Evolutionary conservation across 1,284 basidiomycete genomes (phyloP).

Genomic region (Coriolopsis trogii): DNA sequence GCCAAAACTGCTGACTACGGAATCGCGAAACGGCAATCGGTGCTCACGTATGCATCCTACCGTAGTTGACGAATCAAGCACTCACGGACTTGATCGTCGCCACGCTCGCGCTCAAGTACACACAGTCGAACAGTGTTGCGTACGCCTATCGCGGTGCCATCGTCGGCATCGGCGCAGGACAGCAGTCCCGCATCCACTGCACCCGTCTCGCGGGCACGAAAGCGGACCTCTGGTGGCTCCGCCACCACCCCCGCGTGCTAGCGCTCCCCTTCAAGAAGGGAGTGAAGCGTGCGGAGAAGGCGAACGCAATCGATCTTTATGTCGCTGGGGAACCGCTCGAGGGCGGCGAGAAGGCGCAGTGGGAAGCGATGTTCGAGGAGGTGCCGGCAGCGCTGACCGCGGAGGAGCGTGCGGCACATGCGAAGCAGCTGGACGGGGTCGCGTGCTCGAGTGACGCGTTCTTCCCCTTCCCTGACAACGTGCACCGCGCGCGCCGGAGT

Average conservation of each 20-base stretch:
- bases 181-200: slow-evolving; percentile 99
- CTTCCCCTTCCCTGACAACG: slow-evolving; percentile 99
- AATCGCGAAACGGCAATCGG: background rate
- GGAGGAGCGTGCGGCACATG: slow-evolving; percentile 79
- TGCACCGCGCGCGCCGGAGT: slow-evolving; percentile 89
- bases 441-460: slow-evolving; percentile 96
- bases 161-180: slow-evolving; percentile 96
- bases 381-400: slow-evolving; percentile 70
- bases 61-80: slow-evolving; percentile 78
- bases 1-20: no score
- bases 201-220: slow-evolving; percentile 97
- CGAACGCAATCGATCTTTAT: slow-evolving; percentile 97
- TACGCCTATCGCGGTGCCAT: slow-evolving; percentile 94
- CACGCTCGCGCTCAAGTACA: slow-evolving; percentile 97
- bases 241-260: slow-evolving; percentile 94
- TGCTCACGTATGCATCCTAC: background rate
- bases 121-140: slow-evolving; percentile 98
- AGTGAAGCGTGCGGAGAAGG: slow-evolving; percentile 96
- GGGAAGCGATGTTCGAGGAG: slow-evolving; percentile 88
- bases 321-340: slow-evolving; percentile 91
- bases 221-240: slow-evolving; percentile 99
- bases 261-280: slow-evolving; percentile 96
- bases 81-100: slow-evolving; percentile 91
- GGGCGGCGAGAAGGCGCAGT: slow-evolving; percentile 86
- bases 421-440: slow-evolving; percentile 77